Evolutionary conservation across 2,329 filamentous ascomycete species (phyloP).

Genomic region (Aschersonia sp.): DNA sequence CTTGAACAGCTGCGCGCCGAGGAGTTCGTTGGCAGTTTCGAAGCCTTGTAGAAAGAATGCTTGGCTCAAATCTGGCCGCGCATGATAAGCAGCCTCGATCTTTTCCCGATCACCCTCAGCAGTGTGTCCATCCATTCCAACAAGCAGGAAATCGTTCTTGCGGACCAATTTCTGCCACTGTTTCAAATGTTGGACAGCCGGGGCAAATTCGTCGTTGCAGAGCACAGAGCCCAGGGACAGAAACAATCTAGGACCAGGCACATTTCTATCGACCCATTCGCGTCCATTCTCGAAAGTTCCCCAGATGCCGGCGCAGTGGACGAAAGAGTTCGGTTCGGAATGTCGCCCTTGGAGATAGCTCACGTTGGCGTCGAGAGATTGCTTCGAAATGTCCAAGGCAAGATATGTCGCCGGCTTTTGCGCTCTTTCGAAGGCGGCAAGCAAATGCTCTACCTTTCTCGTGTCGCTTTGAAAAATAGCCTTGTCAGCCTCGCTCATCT

Average conservation of each 20-base stretch:
- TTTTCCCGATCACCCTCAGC: slow-evolving; percentile 17
- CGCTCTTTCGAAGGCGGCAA: slow-evolving; percentile 18
- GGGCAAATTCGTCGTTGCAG: slow-evolving; percentile 24
- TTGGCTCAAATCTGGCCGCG: slow-evolving; percentile 18
- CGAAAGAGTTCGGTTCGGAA: slow-evolving; percentile 9
- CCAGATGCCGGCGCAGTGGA: slow-evolving; percentile 23
- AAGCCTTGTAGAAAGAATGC: slow-evolving; percentile 25
- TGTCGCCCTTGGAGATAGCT: slow-evolving; percentile 16
- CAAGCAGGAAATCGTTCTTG: slow-evolving; percentile 19
- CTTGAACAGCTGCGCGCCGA: slow-evolving; percentile 18
- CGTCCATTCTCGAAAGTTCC: slow-evolving; percentile 23
- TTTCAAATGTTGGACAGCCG: slow-evolving; percentile 19
- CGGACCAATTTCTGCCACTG: slow-evolving; percentile 21
- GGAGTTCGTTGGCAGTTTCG: slow-evolving; percentile 19
- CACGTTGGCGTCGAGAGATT: slow-evolving; percentile 20
- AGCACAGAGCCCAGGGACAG: slow-evolving; percentile 26
- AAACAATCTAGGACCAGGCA: slow-evolving; percentile 19
- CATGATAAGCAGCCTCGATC: slow-evolving; percentile 25
- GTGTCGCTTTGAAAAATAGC: slow-evolving; percentile 17
- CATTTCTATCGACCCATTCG: slow-evolving; percentile 12
- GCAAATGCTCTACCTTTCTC: slow-evolving; percentile 22
- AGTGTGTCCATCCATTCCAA: slow-evolving; percentile 27
- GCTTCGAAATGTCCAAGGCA: slow-evolving; percentile 24
- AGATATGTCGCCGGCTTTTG: slow-evolving; percentile 18
- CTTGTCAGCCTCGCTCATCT: background rate